Evolutionary conservation across 805 yeast species (phyloP).

Genomic region (Metschnikowia cerradonensis): DNA sequence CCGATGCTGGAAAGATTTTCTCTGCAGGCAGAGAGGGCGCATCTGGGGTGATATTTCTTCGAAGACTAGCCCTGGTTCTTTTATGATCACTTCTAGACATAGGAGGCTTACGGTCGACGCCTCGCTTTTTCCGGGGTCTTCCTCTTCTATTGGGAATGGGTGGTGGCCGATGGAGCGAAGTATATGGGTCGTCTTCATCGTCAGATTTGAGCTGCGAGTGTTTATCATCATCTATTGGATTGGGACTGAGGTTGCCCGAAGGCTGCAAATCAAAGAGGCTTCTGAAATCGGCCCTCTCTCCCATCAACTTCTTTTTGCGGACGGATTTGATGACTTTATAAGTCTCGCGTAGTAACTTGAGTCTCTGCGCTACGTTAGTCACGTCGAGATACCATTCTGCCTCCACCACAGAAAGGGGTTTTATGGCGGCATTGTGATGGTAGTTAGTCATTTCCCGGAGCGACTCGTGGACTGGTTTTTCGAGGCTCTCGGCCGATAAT

Average conservation of each 20-base stretch:
- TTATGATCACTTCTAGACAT: conserved; percentile 8
- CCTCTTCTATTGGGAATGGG: conserved; percentile 15
- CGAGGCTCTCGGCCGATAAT: conserved; percentile 8
- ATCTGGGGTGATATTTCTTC: conserved; percentile 2
- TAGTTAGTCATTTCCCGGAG: conserved; percentile 10
- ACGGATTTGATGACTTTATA: conserved; percentile 18
- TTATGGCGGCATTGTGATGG: background rate
- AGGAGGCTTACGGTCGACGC: conserved; percentile 12
- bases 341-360: conserved; percentile 17
- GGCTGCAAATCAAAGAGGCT: conserved; percentile 8
- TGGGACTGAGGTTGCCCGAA: conserved; percentile 13
- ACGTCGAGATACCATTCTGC: conserved; percentile 15
- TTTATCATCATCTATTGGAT: conserved; percentile 15
- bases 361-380: conserved; percentile 17
- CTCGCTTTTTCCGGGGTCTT: conserved; percentile 15
- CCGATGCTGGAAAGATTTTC: background rate
- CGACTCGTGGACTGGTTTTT: conserved; percentile 13
- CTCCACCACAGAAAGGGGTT: conserved; percentile 6
- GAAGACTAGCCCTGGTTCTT: conserved; percentile 8
- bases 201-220: conserved; percentile 6
- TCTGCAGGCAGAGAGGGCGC: conserved; percentile 7
- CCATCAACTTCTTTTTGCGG: conserved; percentile 17
- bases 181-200: conserved; percentile 11
- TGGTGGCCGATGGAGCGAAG: background rate
- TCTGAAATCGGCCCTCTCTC: conserved; percentile 17